A percentile compares a stretch with the other conserved stretches of the same genome.
Conservation (phyloP, 1,284 basidiomycete genomes). For the Microbotryum intermedium region DNA sequence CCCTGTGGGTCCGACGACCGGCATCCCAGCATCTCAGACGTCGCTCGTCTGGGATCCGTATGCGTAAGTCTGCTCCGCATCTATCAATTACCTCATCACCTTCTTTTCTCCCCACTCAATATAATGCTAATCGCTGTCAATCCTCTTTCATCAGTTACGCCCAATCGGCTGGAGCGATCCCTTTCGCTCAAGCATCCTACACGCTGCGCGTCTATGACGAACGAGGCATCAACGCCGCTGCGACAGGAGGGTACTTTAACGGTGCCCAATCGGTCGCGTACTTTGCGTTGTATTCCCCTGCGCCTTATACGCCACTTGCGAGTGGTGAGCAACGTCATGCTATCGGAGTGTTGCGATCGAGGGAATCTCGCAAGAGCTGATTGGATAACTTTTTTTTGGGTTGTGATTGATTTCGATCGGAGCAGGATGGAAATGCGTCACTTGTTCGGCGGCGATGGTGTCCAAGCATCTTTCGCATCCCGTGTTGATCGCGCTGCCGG, state of each 20-base stretch:
- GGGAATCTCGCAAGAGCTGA: neutral
- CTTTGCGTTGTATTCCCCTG: constrained; percentile 80
- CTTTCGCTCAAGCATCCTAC: constrained; percentile 65
- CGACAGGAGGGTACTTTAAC: constrained; percentile 56
- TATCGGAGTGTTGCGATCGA: neutral
- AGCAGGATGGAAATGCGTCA: constrained; percentile 24
- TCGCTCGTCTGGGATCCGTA: constrained; percentile 71
- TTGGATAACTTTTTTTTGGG: neutral
- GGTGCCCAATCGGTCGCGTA: constrained; percentile 57
- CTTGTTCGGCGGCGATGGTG: constrained; percentile 19
- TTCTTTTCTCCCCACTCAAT: neutral
- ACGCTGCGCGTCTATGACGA: constrained; percentile 71
- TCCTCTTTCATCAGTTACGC: constrained; percentile 47
- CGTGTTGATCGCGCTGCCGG: constrained; percentile 17
- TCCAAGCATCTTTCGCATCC: constrained; percentile 9
- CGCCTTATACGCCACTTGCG: constrained; percentile 60
- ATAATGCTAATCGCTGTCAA: too few species aligned
- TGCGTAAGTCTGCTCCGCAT: constrained; percentile 32
- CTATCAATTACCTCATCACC: neutral
- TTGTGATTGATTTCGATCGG: too few species aligned
- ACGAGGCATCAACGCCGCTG: constrained; percentile 55
- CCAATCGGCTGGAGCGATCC: constrained; percentile 53
- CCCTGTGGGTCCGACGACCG: constrained; percentile 67
- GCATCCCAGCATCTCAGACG: constrained; percentile 60
- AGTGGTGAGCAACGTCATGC: constrained; percentile 46